phyloP scores from a whole-genome alignment of 2,329 filamentous ascomycete genomes.

The Amauroascus niger region DNA sequence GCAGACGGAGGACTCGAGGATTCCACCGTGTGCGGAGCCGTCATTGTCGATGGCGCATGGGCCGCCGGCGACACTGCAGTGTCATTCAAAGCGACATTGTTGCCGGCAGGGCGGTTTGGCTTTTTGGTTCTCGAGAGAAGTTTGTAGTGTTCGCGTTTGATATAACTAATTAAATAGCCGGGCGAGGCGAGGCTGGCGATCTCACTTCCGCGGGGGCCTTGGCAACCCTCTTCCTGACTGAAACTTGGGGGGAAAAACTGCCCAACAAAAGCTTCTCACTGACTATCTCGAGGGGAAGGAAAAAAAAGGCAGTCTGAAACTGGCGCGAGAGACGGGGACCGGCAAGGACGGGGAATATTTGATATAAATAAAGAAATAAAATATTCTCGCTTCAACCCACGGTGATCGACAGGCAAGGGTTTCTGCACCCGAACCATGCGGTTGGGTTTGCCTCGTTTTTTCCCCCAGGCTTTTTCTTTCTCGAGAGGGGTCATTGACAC shows the following conservation, averaged over 20 bases:
- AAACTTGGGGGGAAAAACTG: too few relatives aligned
- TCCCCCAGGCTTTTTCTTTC: background rate
- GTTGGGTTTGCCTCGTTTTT: conserved; percentile 8
- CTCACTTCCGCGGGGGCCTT: too few relatives aligned
- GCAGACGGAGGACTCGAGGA: conserved; percentile 37
- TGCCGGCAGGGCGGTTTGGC: background rate
- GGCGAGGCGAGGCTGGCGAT: background rate
- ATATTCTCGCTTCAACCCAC: too few relatives aligned
- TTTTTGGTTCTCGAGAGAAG: too few relatives aligned
- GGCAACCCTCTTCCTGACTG: too few relatives aligned
- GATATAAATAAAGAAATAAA: too few relatives aligned
- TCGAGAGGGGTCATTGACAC: conserved; percentile 1
- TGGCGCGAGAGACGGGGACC: too few relatives aligned
- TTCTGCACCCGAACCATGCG: conserved; percentile 8
- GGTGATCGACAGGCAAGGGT: conserved; percentile 10
- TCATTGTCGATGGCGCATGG: conserved; percentile 22
- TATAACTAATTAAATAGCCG: background rate
- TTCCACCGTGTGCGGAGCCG: conserved; percentile 35
- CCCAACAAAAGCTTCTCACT: background rate
- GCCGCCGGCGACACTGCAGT: conserved; percentile 33
- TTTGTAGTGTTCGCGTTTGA: too few relatives aligned
- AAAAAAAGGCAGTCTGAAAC: background rate
- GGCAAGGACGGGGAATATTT: too few relatives aligned
- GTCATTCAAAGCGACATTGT: conserved; percentile 32
- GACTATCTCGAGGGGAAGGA: background rate